Evolutionary conservation across 2,329 filamentous ascomycete genomes (phyloP).

Genomic region (Blastomyces parvus): DNA sequence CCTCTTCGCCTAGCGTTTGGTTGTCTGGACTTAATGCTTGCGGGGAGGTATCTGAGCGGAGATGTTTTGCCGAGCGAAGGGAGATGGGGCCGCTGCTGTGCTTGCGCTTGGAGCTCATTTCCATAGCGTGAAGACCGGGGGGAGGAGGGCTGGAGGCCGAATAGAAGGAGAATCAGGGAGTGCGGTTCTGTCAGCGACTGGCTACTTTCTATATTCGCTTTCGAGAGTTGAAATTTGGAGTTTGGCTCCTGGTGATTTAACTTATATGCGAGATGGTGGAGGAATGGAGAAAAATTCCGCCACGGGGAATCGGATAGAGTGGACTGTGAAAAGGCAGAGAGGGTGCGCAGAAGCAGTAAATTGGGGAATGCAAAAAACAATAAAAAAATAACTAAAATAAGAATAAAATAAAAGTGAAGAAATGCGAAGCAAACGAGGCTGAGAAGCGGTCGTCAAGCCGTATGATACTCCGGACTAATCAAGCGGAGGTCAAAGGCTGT

Average conservation of each 20-base stretch:
- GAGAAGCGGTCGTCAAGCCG: neutral
- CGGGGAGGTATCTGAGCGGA: constrained; percentile 39
- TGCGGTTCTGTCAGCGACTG: neutral
- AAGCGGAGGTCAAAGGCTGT: too few relatives aligned
- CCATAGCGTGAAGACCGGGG: constrained; percentile 31
- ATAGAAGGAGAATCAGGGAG: constrained; percentile 3
- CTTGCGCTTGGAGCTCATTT: constrained; percentile 49
- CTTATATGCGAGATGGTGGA: neutral
- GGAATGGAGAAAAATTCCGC: neutral
- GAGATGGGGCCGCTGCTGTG: constrained; percentile 39
- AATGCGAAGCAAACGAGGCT: neutral
- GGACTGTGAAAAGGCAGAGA: neutral
- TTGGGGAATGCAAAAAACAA: too few relatives aligned
- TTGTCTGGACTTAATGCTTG: constrained; percentile 30
- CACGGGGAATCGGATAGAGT: neutral
- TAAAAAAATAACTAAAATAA: too few relatives aligned
- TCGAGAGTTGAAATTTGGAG: neutral
- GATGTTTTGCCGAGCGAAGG: constrained; percentile 48
- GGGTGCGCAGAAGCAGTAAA: neutral
- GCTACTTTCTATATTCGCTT: neutral
- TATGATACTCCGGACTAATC: neutral
- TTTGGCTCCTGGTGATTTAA: neutral
- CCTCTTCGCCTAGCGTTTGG: constrained; percentile 34
- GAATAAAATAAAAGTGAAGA: neutral
- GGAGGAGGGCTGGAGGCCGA: neutral